Evolutionary conservation across 495 filamentous ascomycete species (phyloP), one percentile per base, ranked within the genome.

Genomic region (Aspergillus campestris): DNA sequence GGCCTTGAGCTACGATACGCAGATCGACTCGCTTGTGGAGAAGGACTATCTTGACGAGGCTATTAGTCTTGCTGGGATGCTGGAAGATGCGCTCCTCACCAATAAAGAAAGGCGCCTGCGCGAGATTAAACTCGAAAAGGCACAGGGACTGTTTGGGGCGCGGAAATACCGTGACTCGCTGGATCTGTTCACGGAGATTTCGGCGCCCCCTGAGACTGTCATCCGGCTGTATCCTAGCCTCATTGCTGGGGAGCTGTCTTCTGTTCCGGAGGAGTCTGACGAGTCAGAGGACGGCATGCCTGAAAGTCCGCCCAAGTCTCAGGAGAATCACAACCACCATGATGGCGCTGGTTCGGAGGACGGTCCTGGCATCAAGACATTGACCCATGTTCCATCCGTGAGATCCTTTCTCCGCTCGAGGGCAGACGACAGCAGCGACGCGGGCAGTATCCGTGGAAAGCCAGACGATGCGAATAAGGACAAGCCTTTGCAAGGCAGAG

Each of bases 1-100:
- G 37, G 83, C 89, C n/a, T 75, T 86, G 35, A 85, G 90, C 42
- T 99, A 99, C 52, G 88, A 95, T 55, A 79, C 84, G 0, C 92
- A 99, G 56, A 82, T 99, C 28, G 82, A 90, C 44, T 79, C 94
- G 38, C 72, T 99, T 31, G 77, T 94, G 3, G 77, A 82, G 36
- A 82, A 77, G 41, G 83, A 77, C 6, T 80, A 79, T 52, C 80
- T 89, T 36, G 91, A 99, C 53, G 92, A 99, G 62, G 94, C 92
- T 1, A 86, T 96, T 44, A 95, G 88, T 55, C 62, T 99, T 8
- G 66, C 95, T 3, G 73, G 71, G 34, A 87, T 95, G 80, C 79
- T 99, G 5, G 92, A 97, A 63, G 90, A 95, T 67, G 91, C 89
- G 0, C 73, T 97, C 7, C 64, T 99, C 7, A 79, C 81, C 39